Base-by-base conservation (phyloP, 73 alveolate genomes). In the Paramecium sonneborni region DNA sequence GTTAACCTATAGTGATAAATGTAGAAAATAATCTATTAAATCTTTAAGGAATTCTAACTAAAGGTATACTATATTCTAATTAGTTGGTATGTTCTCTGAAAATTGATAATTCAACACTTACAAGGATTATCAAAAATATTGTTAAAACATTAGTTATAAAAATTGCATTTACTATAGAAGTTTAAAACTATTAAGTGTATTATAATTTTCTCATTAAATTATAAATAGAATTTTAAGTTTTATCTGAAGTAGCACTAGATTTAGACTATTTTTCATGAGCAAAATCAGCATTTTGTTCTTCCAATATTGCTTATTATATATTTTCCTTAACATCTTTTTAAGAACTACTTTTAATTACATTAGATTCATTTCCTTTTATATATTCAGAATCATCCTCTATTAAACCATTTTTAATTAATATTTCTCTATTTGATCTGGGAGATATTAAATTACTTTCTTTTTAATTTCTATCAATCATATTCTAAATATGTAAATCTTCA, bases 21-120 rank as follows among this genome's bases (percentile, higher is more conserved):
- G 87, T 35, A 4, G 68, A 35, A 32, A 2, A 35, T 20, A 74
- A 37, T 34, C 87, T 74, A 38, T 38, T 74, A 38, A 74, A 74
- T 38, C 58, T 74, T 30, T 74, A 14, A 14, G 87, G 87, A 4
- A 74, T 38, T 32, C 58, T 74, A 6, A 74, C 87, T 74, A 74
- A 74, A 3, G 87, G 87, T 35, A 74, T 74, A 30, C 46, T 32
- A 12, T 24, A 11, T 32, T 67, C 84, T 30, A 67, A 32, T 26
- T 30, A 11, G 23, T 26, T 67, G 6, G 26, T 67, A 6, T 32
- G 38, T 21, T 67, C 44, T 67, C 84, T 67, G 3, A 32, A 20
- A 14, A 67, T 26, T 23, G 44, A 30, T 67, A 67, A 67, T 24
- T 67, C 48, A 11, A 32, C 44, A 24, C 48, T 32, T 67, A 67